A percentile compares a stretch with the other conserved stretches of the same genome.
These are phyloP conservation scores for Reutealis trisperma DNA, from an alignment of 345 rosid genomes.

Conservation along the genomic window DNA sequence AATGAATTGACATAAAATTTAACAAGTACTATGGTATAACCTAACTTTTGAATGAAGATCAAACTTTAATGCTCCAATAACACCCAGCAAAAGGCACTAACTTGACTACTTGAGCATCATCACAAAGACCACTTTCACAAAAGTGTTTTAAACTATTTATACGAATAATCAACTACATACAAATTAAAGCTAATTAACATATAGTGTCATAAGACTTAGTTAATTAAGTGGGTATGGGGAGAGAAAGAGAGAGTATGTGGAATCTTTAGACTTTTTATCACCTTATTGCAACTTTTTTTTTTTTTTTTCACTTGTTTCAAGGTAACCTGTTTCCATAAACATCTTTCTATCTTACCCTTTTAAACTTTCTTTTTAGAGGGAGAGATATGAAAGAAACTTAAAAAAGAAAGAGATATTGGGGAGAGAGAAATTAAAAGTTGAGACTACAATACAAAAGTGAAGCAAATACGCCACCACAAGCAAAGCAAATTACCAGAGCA, in stretches of 20 bases:
- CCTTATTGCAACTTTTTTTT: constrained; percentile 25
- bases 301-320: constrained; percentile 32
- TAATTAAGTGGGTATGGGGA: not conserved
- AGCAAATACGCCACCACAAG: constrained; percentile 1
- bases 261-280: constrained; percentile 22
- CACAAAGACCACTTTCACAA: constrained; percentile 21
- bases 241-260: constrained; percentile 11
- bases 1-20: constrained; percentile 2
- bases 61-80: constrained; percentile 4
- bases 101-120: constrained; percentile 16
- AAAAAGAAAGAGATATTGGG: not conserved
- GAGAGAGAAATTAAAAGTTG: not conserved
- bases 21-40: not conserved
- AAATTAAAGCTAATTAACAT: not conserved
- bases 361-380: constrained; percentile 1
- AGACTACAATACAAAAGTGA: constrained; percentile 18
- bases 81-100: constrained; percentile 12
- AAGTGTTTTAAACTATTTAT: constrained; percentile 19
- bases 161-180: constrained; percentile 10
- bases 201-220: not conserved
- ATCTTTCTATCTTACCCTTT: constrained; percentile 24
- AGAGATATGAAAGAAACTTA: constrained; percentile 6
- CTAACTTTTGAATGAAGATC: not conserved
- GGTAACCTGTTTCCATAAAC: constrained; percentile 23
- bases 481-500: constrained; percentile 19